These are phyloP conservation scores for Quillaja saponaria DNA, from an alignment of 306 rosid genomes.

Conservation along the genomic window DNA sequence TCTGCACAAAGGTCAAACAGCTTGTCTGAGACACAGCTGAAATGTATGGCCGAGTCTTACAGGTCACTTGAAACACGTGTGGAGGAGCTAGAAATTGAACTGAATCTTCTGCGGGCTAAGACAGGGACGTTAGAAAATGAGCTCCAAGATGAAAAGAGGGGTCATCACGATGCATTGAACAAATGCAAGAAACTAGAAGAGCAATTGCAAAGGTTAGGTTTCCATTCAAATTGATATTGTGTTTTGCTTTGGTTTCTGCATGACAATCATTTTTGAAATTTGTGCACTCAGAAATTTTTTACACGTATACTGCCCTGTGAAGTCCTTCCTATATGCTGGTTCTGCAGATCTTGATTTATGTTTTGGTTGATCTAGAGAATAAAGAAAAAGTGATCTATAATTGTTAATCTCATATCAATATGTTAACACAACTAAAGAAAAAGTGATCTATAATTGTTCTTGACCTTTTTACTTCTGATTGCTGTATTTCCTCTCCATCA, in stretches of 20 bases:
- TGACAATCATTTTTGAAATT: background rate
- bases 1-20: conserved; percentile 78
- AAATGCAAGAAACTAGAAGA: conserved; percentile 77
- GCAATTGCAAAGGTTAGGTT: conserved; percentile 70
- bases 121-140: conserved; percentile 66
- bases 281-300: conserved; percentile 12
- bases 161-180: conserved; percentile 63
- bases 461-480: too few relatives aligned
- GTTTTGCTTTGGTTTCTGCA: background rate
- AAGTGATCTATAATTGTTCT: too few relatives aligned
- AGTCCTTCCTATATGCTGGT: conserved; percentile 1
- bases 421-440: background rate
- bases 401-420: conserved; percentile 7
- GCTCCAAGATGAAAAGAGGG: conserved; percentile 75
- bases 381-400: conserved; percentile 21
- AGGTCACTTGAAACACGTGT: conserved; percentile 83
- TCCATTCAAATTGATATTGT: conserved; percentile 3
- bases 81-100: conserved; percentile 68
- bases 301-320: conserved; percentile 30
- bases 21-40: conserved; percentile 91
- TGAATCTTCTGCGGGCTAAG: conserved; percentile 57
- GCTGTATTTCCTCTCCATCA: conserved; percentile 27
- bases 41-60: conserved; percentile 97
- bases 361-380: conserved; percentile 13
- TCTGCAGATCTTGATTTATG: conserved; percentile 13